phyloP scores from a whole-genome alignment of 2,329 filamentous ascomycete genomes.

The Scytalidium lignicola region DNA sequence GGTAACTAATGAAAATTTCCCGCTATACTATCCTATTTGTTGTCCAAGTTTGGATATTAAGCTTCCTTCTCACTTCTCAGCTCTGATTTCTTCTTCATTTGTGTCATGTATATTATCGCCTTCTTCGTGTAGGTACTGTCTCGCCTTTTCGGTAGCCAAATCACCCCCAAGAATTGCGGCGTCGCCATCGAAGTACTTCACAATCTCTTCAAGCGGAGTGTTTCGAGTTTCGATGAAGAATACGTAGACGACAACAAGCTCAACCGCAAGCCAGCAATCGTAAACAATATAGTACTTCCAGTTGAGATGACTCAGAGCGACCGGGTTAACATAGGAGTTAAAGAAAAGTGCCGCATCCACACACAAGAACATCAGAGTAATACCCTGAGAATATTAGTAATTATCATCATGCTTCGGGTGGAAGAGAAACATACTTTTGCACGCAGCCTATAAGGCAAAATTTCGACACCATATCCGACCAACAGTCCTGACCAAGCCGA shows the following conservation, averaged over 20 bases:
- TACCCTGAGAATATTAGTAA: too few relatives aligned
- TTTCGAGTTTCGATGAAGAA: constrained; percentile 38
- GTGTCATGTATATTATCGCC: too few relatives aligned
- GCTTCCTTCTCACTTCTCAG: too few relatives aligned
- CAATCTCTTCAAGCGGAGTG: constrained; percentile 39
- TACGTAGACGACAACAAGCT: constrained; percentile 21
- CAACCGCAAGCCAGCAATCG: constrained; percentile 27
- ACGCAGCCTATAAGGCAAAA: constrained; percentile 44
- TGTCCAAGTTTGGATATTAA: too few relatives aligned
- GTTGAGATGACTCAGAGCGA: constrained; percentile 38
- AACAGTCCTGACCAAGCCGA: constrained; percentile 53
- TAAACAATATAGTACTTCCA: constrained; percentile 40
- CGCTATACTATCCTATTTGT: too few relatives aligned
- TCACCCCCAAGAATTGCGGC: constrained; percentile 27
- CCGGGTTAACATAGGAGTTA: constrained; percentile 54
- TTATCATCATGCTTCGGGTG: too few relatives aligned
- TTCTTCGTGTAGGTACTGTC: too few relatives aligned
- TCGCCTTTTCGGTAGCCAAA: constrained; percentile 16
- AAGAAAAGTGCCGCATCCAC: constrained; percentile 33
- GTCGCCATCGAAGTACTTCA: constrained; percentile 39
- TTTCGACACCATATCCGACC: constrained; percentile 47
- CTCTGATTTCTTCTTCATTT: too few relatives aligned
- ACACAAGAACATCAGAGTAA: constrained; percentile 28
- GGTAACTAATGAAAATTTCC: too few relatives aligned
- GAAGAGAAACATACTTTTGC: constrained; percentile 30